Conservation (phyloP, 192 early-diverging fungal genomes). For the Dispira simplex region DNA sequence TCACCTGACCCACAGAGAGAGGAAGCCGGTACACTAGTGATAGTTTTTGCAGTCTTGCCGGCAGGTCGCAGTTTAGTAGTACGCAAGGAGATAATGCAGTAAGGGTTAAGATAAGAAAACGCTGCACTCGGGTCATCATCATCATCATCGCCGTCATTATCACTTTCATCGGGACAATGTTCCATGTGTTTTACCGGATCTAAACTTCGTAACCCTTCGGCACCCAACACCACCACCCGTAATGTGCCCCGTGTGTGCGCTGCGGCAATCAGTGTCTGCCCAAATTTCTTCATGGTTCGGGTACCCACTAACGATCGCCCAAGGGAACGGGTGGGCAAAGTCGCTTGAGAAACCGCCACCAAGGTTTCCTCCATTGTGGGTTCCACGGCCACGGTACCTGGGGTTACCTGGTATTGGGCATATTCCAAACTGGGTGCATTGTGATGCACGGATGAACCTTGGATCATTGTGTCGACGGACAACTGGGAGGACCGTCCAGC, state of each 20-base stretch:
- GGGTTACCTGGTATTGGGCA: no score
- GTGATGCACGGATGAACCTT: no score
- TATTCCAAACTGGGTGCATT: no score
- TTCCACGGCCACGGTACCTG: no score
- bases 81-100: constrained; percentile 1
- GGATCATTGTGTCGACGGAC: no score
- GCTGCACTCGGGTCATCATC: neutral
- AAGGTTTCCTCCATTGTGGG: no score
- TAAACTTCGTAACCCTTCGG: neutral
- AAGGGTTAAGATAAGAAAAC: constrained; percentile 8
- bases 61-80: neutral
- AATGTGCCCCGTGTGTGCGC: neutral
- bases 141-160: neutral
- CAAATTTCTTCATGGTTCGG: neutral
- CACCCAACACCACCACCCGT: constrained; percentile 5
- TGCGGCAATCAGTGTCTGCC: neutral
- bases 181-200: neutral
- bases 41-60: no score
- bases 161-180: neutral
- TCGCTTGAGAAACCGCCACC: no score
- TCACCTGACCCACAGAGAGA: no score
- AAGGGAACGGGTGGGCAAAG: neutral
- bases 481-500: no score
- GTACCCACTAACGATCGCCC: neutral
- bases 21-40: no score